Conservation (phyloP, 1,284 basidiomycete genomes). For the Sporisorium reilianum region DNA sequence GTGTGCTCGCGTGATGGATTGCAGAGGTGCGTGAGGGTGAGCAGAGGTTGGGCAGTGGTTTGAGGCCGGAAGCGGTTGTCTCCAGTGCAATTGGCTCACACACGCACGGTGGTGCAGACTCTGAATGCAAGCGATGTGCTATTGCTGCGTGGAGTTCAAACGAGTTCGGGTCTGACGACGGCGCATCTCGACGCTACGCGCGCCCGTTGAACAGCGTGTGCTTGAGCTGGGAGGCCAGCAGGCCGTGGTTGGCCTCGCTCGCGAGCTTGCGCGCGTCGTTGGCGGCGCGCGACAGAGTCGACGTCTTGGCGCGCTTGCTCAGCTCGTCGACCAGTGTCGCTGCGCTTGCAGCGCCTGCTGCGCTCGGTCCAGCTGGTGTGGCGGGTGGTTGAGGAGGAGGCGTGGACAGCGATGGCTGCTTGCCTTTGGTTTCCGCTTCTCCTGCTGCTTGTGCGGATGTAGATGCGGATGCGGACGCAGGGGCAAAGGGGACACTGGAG, state of each 20-base stretch:
- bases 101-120: too few species aligned
- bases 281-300: slow-evolving; percentile 16
- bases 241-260: slow-evolving; percentile 87
- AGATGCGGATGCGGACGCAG: background rate
- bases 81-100: too few species aligned
- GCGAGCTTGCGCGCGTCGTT: slow-evolving; percentile 81
- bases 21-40: too few species aligned
- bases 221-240: slow-evolving; percentile 89
- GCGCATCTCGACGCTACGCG: too few species aligned
- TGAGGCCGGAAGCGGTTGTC: too few species aligned
- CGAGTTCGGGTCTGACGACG: too few species aligned
- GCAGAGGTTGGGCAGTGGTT: too few species aligned
- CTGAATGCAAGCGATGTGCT: too few species aligned
- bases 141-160: too few species aligned
- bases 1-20: background rate
- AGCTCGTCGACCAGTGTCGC: slow-evolving; percentile 3
- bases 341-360: background rate
- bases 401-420: too few species aligned
- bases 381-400: too few species aligned
- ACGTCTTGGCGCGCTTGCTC: background rate
- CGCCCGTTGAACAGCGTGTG: slow-evolving; percentile 71
- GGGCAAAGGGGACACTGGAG: slow-evolving; percentile 3
- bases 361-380: background rate
- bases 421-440: too few species aligned
- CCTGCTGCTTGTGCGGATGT: background rate